A percentile compares a stretch with the other conserved stretches of the same genome.
phyloP scores from a whole-genome alignment of 2,329 filamentous ascomycete genomes.

The Verticillium albo-atrum region DNA sequence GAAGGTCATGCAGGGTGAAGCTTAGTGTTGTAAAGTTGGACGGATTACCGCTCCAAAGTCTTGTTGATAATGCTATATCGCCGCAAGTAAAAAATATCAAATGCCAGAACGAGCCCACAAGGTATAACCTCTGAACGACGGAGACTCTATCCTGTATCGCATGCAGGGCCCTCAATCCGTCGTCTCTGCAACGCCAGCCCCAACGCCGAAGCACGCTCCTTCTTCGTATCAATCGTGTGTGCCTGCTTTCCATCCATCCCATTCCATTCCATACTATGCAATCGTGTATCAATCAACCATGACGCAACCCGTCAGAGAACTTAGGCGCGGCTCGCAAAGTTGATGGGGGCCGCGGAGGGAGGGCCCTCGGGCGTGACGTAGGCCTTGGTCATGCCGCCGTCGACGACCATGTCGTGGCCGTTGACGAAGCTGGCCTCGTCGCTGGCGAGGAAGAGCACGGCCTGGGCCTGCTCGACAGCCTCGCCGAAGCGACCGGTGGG shows the following conservation, averaged over 20 bases:
- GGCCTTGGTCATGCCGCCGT: conserved; percentile 92
- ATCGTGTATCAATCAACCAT: neutral
- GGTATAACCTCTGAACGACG: neutral
- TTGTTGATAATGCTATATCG: neutral
- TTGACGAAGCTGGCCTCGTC: conserved; percentile 90
- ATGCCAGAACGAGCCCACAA: neutral
- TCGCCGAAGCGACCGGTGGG: conserved; percentile 85
- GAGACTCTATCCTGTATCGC: neutral
- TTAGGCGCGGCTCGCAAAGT: conserved; percentile 42
- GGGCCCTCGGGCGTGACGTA: conserved; percentile 70
- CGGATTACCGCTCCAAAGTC: neutral
- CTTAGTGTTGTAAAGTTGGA: neutral
- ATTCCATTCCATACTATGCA: neutral
- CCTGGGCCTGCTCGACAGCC: conserved; percentile 89
- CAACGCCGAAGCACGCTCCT: neutral
- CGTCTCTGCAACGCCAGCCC: neutral
- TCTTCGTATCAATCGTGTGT: neutral
- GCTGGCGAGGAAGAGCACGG: conserved; percentile 80
- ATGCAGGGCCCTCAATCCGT: neutral
- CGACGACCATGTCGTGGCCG: conserved; percentile 87
- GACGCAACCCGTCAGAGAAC: neutral
- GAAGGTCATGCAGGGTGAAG: too few relatives aligned
- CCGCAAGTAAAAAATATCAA: neutral
- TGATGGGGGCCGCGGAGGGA: conserved; percentile 47
- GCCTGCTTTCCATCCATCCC: neutral